These are phyloP conservation scores for Dendrobium nobile DNA, from an alignment of 106 monocot genomes.

Conservation along the genomic window DNA sequence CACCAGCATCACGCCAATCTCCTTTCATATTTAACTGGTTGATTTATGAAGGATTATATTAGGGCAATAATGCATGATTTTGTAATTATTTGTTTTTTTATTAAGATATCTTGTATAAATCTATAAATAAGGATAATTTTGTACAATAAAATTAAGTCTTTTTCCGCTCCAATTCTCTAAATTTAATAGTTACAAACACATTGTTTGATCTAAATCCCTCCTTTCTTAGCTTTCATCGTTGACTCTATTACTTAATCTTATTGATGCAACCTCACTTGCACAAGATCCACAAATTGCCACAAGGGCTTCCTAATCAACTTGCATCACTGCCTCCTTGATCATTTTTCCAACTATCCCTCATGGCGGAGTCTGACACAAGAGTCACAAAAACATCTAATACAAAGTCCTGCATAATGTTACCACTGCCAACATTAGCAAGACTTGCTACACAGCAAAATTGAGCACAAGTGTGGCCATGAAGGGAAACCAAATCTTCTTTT, in stretches of 20 bases:
- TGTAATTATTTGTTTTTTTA: too few relatives aligned
- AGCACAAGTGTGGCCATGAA: not conserved
- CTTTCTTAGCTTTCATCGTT: not conserved
- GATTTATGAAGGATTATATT: too few relatives aligned
- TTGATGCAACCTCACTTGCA: not conserved
- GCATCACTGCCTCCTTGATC: not conserved
- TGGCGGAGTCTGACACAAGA: not conserved
- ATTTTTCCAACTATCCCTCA: not conserved
- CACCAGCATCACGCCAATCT: too few relatives aligned
- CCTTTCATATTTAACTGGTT: too few relatives aligned
- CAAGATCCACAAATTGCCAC: not conserved
- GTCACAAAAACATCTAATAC: not conserved
- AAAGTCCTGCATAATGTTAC: not conserved
- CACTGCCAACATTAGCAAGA: not conserved
- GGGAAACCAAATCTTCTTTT: not conserved
- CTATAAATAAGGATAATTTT: too few relatives aligned
- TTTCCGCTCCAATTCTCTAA: too few relatives aligned
- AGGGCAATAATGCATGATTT: too few relatives aligned
- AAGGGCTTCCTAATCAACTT: not conserved
- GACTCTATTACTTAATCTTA: not conserved
- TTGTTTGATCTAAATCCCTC: not conserved
- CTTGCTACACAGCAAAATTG: not conserved
- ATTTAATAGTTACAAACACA: not conserved
- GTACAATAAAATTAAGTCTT: too few relatives aligned
- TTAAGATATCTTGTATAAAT: too few relatives aligned